Percentiles rank a stretch among this genome's conserved stretches.
phyloP scores from a whole-genome alignment of 441 rosid genomes.

The Capsella rubella region DNA sequence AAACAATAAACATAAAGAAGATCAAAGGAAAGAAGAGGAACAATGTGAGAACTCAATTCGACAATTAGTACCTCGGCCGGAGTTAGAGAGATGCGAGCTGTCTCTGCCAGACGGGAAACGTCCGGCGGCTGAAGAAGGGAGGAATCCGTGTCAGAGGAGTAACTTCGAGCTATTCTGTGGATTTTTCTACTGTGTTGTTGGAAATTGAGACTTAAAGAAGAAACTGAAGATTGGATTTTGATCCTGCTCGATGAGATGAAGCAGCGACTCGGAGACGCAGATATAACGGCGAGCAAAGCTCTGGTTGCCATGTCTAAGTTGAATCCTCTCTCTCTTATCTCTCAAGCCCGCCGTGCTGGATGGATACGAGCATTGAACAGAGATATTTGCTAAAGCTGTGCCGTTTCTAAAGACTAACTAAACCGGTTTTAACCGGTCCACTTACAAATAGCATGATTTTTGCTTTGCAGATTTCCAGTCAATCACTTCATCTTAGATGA shows the following conservation, averaged over 20 bases:
- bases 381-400: background rate
- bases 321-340: too few relatives aligned
- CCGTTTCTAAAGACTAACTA: background rate
- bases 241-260: constrained; percentile 8
- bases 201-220: constrained; percentile 7
- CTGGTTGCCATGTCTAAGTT: constrained; percentile 34
- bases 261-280: constrained; percentile 25
- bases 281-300: constrained; percentile 31
- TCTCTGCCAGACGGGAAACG: constrained; percentile 68
- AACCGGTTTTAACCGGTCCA: constrained; percentile 20
- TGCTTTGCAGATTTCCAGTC: background rate
- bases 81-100: constrained; percentile 80
- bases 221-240: background rate
- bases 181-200: constrained; percentile 17
- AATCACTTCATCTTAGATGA: background rate
- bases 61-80: constrained; percentile 56
- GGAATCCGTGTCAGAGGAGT: constrained; percentile 38
- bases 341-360: background rate
- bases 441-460: background rate
- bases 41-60: background rate
- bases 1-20: background rate
- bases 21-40: too few relatives aligned
- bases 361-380: constrained; percentile 5
- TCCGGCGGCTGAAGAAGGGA: constrained; percentile 55
- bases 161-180: constrained; percentile 24